A percentile compares a stretch with the other conserved stretches of the same genome.
These are phyloP conservation scores for Aspergillus campestris DNA, from an alignment of 495 filamentous ascomycete genomes.

Conservation along the genomic window DNA sequence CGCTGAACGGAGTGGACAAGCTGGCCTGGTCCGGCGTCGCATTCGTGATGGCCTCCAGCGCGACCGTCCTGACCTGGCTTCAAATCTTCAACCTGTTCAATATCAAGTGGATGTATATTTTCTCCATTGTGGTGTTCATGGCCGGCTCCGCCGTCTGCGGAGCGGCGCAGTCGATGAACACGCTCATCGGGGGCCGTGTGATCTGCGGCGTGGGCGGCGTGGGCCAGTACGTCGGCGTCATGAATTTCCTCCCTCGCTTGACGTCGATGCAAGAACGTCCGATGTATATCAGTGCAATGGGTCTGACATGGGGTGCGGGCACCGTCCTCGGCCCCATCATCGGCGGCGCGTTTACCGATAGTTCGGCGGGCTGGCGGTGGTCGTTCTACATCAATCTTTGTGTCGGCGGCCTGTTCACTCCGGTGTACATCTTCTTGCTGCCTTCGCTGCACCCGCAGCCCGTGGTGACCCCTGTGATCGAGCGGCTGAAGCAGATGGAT, in stretches of 20 bases:
- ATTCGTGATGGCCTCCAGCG: slow-evolving; percentile 42
- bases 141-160: slow-evolving; percentile 47
- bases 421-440: slow-evolving; percentile 49
- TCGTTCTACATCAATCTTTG: slow-evolving; percentile 67
- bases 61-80: slow-evolving; percentile 37
- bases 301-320: slow-evolving; percentile 43
- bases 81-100: slow-evolving; percentile 45
- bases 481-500: slow-evolving; percentile 32
- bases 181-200: slow-evolving; percentile 46
- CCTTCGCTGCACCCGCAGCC: slow-evolving; percentile 39
- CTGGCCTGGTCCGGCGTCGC: slow-evolving; percentile 49
- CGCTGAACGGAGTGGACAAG: slow-evolving; percentile 43
- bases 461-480: slow-evolving; percentile 16
- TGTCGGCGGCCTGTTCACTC: slow-evolving; percentile 43
- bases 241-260: slow-evolving; percentile 22
- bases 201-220: slow-evolving; percentile 28
- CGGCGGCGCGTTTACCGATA: slow-evolving; percentile 21
- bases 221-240: slow-evolving; percentile 29
- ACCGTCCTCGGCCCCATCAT: slow-evolving; percentile 46
- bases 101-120: slow-evolving; percentile 46
- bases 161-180: slow-evolving; percentile 41
- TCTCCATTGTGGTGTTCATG: slow-evolving; percentile 41
- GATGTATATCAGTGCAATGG: slow-evolving; percentile 23
- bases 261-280: slow-evolving; percentile 27
- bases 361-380: slow-evolving; percentile 49